Base-by-base conservation (phyloP, 2,329 filamentous ascomycete genomes). In the Talaromyces sp. region DNA sequence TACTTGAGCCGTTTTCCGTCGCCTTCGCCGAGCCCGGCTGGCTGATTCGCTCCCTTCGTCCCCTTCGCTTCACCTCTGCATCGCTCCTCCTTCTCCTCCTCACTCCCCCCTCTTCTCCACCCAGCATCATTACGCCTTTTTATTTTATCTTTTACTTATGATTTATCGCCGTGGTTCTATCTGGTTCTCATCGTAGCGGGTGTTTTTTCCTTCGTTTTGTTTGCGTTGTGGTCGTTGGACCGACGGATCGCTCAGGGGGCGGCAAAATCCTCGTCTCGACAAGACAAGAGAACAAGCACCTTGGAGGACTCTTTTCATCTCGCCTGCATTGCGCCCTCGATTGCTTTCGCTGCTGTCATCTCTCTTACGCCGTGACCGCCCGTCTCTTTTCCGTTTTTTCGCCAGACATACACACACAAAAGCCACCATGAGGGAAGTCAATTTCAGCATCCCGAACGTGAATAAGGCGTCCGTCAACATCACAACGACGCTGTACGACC, bases 391-490 rank as follows among this genome's bases (percentile, higher is more conserved):
- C 11, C 48, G 17, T 52, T 17, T n/a, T 27, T 8, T 9, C 27
- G 7, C 8, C 26, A 51, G 10, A 11, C 24, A 21, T 6, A 27
- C 48, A 29, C 48, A 29, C 6, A 12, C 48, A 52, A 46, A 9
- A 12, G 63, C 73, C 85, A 93, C 76, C 79, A 99, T 99, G 94
- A 91, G 94, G 81, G 94, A 99, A 85, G 92, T 96, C 80, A 97
- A 97, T 79, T 97, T 97, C 80, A 97, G 92, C 80, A 97, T 97
- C 75, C 93, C 94, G 58, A 97, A 94, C 83, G 92, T 95, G 85
- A 97, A 97, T 80, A 97, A 97, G 88, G 94, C 94, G 72, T 96
- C 93, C 61, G 92, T 96, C 72, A 93, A 93, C 78, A 99, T 99
- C 79, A 99, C 94, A 67, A 97, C 94, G 60, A 95, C 94, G 74